Conservation (phyloP, 495 filamentous ascomycete genomes). For the Pseudevernia furfuracea region DNA sequence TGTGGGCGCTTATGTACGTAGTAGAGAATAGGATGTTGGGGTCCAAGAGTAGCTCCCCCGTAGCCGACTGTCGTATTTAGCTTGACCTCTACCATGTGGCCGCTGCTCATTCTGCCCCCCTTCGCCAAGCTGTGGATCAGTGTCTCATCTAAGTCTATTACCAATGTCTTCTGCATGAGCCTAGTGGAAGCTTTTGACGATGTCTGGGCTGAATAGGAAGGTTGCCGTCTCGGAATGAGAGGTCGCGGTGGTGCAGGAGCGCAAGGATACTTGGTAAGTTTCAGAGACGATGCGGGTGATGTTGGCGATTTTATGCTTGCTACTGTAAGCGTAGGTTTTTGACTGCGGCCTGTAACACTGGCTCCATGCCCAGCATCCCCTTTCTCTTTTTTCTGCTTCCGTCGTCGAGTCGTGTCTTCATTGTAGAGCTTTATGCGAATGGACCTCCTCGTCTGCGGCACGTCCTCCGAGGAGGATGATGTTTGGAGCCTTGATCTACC, state of each 20-base stretch:
- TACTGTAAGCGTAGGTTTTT: slow-evolving; percentile 33
- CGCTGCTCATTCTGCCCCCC: slow-evolving; percentile 88
- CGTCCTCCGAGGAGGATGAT: slow-evolving; percentile 46
- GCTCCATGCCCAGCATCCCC: slow-evolving; percentile 24
- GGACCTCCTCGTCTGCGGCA: slow-evolving; percentile 62
- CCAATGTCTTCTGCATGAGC: slow-evolving; percentile 74
- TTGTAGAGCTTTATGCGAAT: slow-evolving; percentile 88
- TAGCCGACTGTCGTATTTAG: slow-evolving; percentile 60
- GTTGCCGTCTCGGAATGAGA: slow-evolving; percentile 74
- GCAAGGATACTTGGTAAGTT: slow-evolving; percentile 79
- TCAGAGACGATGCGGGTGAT: slow-evolving; percentile 62
- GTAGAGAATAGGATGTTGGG: slow-evolving; percentile 93
- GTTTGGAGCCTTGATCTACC: slow-evolving; percentile 46
- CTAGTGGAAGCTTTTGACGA: slow-evolving; percentile 36
- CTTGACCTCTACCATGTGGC: slow-evolving; percentile 98
- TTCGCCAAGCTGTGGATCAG: slow-evolving; percentile 96
- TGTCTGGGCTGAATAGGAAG: slow-evolving; percentile 64
- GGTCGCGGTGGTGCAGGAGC: slow-evolving; percentile 82
- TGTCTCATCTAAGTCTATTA: slow-evolving; percentile 93
- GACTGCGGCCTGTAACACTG: slow-evolving; percentile 2
- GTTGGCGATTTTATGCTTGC: slow-evolving; percentile 78
- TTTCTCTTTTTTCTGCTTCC: slow-evolving; percentile 42
- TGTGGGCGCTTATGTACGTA: slow-evolving; percentile 97
- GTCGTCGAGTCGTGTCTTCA: slow-evolving; percentile 60
- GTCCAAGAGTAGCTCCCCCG: slow-evolving; percentile 56